Evolutionary conservation across 345 rosid genomes (phyloP).

Genomic region (Conringia planisiliqua): DNA sequence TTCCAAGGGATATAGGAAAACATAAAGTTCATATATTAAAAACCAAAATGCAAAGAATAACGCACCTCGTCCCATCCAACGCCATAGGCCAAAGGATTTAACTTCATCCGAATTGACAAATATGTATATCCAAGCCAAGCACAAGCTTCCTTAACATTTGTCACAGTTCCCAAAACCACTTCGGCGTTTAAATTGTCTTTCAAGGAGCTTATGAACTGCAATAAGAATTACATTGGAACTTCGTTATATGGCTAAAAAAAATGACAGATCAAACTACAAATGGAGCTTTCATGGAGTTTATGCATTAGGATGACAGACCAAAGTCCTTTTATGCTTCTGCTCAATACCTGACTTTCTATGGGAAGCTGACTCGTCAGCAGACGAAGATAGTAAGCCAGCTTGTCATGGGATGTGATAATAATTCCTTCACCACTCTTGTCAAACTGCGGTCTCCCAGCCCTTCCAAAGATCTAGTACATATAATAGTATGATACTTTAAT

Average conservation of each 20-base stretch:
- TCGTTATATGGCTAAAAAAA: background rate
- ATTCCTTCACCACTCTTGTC: conserved; percentile 99
- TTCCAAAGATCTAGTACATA: conserved; percentile 79
- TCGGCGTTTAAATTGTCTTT: conserved; percentile 95
- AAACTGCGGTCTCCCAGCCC: conserved; percentile 99
- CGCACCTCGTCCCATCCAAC: conserved; percentile 98
- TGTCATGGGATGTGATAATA: conserved; percentile 94
- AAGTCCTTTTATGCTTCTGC: conserved; percentile 7
- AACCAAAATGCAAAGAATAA: conserved; percentile 9
- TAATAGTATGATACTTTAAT: background rate
- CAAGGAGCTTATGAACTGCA: conserved; percentile 89
- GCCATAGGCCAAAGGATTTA: conserved; percentile 96
- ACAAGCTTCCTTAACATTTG: conserved; percentile 98
- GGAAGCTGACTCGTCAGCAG: conserved; percentile 96
- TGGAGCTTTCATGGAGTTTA: background rate
- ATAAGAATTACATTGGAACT: conserved; percentile 16
- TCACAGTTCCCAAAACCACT: conserved; percentile 96
- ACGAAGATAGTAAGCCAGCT: conserved; percentile 85
- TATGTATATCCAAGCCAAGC: conserved; percentile 98
- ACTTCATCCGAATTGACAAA: conserved; percentile 90
- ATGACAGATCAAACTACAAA: conserved; percentile 1
- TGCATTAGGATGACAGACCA: conserved; percentile 3
- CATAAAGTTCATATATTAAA: background rate
- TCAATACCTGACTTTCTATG: conserved; percentile 91
- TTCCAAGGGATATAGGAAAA: conserved; percentile 2